Conservation (phyloP, 1,284 basidiomycete species). For the Volvariella volvacea region DNA sequence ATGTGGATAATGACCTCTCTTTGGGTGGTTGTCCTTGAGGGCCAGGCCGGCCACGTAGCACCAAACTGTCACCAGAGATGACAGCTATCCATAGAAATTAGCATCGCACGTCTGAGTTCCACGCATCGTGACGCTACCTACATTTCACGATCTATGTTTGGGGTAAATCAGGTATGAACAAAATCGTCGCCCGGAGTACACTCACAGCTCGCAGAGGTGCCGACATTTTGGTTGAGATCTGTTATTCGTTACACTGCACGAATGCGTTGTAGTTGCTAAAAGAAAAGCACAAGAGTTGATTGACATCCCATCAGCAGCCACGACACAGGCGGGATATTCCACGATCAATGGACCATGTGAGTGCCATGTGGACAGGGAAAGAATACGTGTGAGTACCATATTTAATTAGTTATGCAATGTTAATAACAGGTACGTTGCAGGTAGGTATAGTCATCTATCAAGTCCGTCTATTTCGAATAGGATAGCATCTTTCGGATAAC, state of each 20-base stretch:
- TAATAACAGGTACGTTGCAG: no score
- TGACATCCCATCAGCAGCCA: neutral
- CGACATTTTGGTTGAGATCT: no score
- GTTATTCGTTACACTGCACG: no score
- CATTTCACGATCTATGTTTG: slow-evolving; percentile 62
- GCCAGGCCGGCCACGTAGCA: slow-evolving; percentile 71
- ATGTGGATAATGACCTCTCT: slow-evolving; percentile 56
- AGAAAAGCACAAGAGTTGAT: neutral
- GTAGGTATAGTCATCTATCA: neutral
- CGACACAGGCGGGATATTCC: neutral
- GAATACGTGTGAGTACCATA: neutral
- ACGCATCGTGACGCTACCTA: slow-evolving; percentile 20
- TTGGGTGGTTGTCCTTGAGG: slow-evolving; percentile 81
- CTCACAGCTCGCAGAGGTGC: neutral
- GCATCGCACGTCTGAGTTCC: neutral
- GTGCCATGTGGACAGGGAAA: slow-evolving; percentile 37
- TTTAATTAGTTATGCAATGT: no score
- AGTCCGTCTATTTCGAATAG: neutral
- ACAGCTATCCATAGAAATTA: slow-evolving; percentile 49
- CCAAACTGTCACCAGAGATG: slow-evolving; percentile 83
- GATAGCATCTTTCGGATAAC: neutral
- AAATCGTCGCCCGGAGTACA: neutral
- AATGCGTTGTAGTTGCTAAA: no score
- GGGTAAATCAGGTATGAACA: no score
- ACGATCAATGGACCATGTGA: slow-evolving; percentile 55